Evolutionary conservation across 2,329 filamentous ascomycete species (phyloP).

Genomic region (Hypoxylon sp.): DNA sequence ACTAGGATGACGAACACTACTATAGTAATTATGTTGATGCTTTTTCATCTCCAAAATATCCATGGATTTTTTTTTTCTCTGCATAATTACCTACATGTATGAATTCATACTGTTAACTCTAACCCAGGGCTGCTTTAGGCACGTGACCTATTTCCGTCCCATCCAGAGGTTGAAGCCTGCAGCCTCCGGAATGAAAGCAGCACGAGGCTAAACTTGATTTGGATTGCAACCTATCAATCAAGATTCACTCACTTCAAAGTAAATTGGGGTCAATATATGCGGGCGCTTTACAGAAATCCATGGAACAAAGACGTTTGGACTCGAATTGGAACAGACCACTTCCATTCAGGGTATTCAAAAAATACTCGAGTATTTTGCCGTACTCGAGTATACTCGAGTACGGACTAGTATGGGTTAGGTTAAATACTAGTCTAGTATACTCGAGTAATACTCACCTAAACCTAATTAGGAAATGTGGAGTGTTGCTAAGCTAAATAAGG

Average conservation of each 20-base stretch:
- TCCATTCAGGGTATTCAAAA: too few species aligned
- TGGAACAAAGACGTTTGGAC: slow-evolving; percentile 12
- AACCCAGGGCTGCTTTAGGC: neutral
- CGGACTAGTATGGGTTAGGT: too few species aligned
- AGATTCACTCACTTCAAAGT: slow-evolving; percentile 1
- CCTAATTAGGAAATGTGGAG: too few species aligned
- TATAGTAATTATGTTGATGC: too few species aligned
- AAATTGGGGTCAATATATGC: neutral
- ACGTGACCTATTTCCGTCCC: neutral
- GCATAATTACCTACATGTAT: neutral
- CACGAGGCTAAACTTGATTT: neutral
- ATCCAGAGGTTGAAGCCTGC: neutral
- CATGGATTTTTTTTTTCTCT: neutral
- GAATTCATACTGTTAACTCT: neutral
- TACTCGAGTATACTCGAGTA: too few species aligned
- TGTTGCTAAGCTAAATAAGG: too few species aligned
- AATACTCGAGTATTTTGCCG: too few species aligned
- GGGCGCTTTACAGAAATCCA: slow-evolving; percentile 17
- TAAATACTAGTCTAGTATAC: too few species aligned
- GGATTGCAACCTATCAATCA: neutral
- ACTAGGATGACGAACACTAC: neutral
- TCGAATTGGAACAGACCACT: slow-evolving; percentile 8
- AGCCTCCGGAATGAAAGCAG: neutral
- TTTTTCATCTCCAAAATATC: neutral
- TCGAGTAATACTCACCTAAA: too few species aligned